Evolutionary conservation across 2,329 filamentous ascomycete genomes (phyloP).

Genomic region (Pyricularia sp.): DNA sequence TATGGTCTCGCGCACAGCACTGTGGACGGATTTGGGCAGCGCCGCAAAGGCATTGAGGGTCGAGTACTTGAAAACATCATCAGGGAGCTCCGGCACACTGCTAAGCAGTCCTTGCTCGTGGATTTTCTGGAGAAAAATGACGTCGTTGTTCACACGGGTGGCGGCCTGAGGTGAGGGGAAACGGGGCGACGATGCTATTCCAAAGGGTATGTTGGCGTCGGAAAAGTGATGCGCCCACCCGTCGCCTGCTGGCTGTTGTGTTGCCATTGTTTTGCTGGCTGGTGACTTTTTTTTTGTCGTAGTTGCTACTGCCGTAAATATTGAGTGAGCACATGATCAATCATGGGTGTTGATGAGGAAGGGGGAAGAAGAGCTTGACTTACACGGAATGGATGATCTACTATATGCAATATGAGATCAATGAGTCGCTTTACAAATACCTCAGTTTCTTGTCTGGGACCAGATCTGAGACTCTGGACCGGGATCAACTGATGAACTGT

Average conservation of each 20-base stretch:
- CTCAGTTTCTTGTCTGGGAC: not conserved
- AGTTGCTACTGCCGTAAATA: not conserved
- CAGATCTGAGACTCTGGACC: not conserved
- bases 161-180: constrained; percentile 24
- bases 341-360: not conserved
- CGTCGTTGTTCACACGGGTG: not conserved
- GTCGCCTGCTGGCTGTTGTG: not conserved
- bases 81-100: not conserved
- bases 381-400: not conserved
- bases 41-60: not conserved
- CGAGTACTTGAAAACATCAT: not conserved
- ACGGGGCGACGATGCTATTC: constrained; percentile 29
- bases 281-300: not conserved
- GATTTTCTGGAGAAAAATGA: not conserved
- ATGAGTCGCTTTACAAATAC: not conserved
- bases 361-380: not conserved
- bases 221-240: constrained; percentile 23
- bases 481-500: not conserved
- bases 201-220: constrained; percentile 37
- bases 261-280: not conserved
- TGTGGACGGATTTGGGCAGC: not conserved
- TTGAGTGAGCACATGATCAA: not conserved
- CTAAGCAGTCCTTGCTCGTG: not conserved
- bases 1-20: not conserved
- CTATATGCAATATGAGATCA: not conserved